Evolutionary conservation across 192 early-diverging fungal genomes (phyloP).

Genomic region (Backusella liffmaniae): DNA sequence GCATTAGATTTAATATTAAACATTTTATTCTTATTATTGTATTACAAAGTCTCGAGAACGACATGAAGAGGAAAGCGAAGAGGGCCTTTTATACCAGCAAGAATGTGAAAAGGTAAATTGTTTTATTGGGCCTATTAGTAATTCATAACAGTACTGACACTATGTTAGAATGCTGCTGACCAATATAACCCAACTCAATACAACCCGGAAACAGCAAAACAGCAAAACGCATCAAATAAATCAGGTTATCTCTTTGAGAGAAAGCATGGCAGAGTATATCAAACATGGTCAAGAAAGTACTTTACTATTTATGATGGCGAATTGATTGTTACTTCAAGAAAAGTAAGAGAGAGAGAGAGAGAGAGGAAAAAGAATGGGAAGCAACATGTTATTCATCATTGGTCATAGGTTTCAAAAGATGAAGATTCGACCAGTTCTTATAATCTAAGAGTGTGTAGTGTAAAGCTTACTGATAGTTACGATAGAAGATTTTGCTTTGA

Average conservation of each 20-base stretch:
- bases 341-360: conserved; percentile 24
- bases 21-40: not conserved
- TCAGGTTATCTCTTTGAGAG: conserved; percentile 82
- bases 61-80: conserved; percentile 30
- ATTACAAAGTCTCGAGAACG: conserved; percentile 29
- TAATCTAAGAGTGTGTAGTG: conserved; percentile 74
- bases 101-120: conserved; percentile 30
- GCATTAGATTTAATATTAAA: not conserved
- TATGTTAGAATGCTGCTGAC: not conserved
- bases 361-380: not conserved
- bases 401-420: conserved; percentile 47
- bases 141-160: not conserved
- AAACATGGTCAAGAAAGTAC: conserved; percentile 78
- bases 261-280: conserved; percentile 68
- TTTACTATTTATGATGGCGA: conserved; percentile 66
- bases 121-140: not conserved
- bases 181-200: conserved; percentile 18
- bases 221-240: not conserved
- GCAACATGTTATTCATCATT: not conserved
- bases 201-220: not conserved
- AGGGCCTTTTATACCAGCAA: conserved; percentile 27
- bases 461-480: conserved; percentile 55
- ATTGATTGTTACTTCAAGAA: conserved; percentile 49
- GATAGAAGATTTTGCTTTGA: conserved; percentile 82
- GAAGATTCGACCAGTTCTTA: conserved; percentile 57